Evolutionary conservation across 768 basidiomycete species (phyloP).

Genomic region (Leccinum pellstonianum): DNA sequence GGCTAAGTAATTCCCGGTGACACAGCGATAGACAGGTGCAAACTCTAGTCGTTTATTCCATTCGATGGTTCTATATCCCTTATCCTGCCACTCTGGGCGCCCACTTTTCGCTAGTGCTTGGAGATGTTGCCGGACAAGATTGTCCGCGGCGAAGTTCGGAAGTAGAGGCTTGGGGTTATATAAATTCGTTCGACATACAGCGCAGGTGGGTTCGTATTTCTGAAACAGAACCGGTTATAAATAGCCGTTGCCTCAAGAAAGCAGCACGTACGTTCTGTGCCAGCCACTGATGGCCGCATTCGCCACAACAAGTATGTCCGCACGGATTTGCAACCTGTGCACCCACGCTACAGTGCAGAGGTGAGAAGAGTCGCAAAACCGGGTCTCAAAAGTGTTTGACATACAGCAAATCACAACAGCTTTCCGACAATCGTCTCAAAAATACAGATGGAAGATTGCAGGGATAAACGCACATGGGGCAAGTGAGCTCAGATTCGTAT

Average conservation of each 20-base stretch:
- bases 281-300: conserved; percentile 64
- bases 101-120: conserved; percentile 45
- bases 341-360: conserved; percentile 44
- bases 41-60: conserved; percentile 58
- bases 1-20: background rate
- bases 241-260: conserved; percentile 1
- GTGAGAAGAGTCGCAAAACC: conserved; percentile 1
- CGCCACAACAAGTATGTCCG: conserved; percentile 71
- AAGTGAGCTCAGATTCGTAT: conserved; percentile 66
- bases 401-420: conserved; percentile 73
- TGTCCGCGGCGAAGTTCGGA: conserved; percentile 65
- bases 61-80: conserved; percentile 47
- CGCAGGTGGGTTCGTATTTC: conserved; percentile 49
- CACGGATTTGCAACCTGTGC: conserved; percentile 68
- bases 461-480: conserved; percentile 62
- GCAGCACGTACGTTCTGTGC: conserved; percentile 43
- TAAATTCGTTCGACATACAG: conserved; percentile 57
- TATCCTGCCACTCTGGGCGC: conserved; percentile 50
- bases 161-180: conserved; percentile 45
- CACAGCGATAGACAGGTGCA: conserved; percentile 21
- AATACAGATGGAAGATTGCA: background rate
- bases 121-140: conserved; percentile 59
- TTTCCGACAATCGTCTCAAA: conserved; percentile 33
- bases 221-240: conserved; percentile 16
- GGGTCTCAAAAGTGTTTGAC: conserved; percentile 22